Conservation (phyloP, 1,284 basidiomycete species). For the Melampsora larici-populina region DNA sequence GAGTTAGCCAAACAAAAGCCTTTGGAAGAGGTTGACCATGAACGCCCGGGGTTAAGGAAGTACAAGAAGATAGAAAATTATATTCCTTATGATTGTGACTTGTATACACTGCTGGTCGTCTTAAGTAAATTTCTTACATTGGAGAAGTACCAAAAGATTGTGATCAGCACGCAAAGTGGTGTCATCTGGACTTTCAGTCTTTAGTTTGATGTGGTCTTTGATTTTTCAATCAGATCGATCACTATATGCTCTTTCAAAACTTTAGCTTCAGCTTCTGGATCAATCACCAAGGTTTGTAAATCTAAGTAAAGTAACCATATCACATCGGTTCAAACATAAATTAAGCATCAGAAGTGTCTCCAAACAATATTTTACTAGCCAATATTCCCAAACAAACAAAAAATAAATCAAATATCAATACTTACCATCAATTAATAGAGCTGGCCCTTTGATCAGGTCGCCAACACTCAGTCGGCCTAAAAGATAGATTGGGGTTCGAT, state of each 20-base stretch:
- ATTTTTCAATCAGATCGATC: slow-evolving; percentile 11
- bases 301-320: neutral
- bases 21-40: no score
- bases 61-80: no score
- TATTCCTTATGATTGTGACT: neutral
- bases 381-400: no score
- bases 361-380: no score
- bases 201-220: neutral
- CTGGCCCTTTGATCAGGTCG: slow-evolving; percentile 25
- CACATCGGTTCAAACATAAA: neutral
- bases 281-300: slow-evolving; percentile 32
- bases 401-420: neutral
- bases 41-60: no score
- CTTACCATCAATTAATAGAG: slow-evolving; percentile 37
- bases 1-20: no score
- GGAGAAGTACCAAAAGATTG: no score
- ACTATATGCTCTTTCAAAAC: slow-evolving; percentile 22
- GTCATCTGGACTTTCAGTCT: no score
- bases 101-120: neutral
- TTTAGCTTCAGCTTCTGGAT: slow-evolving; percentile 14
- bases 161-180: no score
- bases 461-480: neutral
- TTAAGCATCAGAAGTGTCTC: neutral
- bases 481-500: slow-evolving; percentile 2
- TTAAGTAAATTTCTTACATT: neutral